A percentile compares a stretch with the other conserved stretches of the same genome.
Conservation (phyloP, 768 basidiomycete species). For the Daedaleopsis sinensis region DNA sequence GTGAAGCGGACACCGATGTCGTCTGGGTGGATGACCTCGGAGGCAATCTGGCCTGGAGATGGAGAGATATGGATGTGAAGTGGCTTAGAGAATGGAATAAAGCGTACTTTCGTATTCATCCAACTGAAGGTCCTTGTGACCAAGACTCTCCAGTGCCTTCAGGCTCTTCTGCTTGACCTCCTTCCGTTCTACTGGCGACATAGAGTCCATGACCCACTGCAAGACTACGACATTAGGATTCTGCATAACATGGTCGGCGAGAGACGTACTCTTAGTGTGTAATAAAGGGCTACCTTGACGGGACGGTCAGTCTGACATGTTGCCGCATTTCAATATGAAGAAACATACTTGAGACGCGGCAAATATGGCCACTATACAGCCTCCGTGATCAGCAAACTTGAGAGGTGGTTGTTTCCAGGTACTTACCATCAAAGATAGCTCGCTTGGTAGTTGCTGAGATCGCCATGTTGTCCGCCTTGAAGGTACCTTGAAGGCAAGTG, state of each 20-base stretch:
- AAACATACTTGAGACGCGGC: constrained; percentile 53
- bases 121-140: constrained; percentile 73
- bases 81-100: neutral
- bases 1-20: constrained; percentile 78
- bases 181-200: constrained; percentile 52
- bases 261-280: constrained; percentile 65
- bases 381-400: neutral
- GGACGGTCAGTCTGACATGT: neutral
- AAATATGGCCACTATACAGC: constrained; percentile 43
- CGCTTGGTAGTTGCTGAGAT: constrained; percentile 42
- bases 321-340: neutral
- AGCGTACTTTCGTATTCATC: constrained; percentile 88
- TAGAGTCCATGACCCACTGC: constrained; percentile 69
- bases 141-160: constrained; percentile 70
- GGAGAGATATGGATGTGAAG: constrained; percentile 9
- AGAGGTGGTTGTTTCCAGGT: too few species aligned
- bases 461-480: constrained; percentile 11
- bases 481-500: neutral
- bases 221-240: neutral
- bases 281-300: constrained; percentile 75
- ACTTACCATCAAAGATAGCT: constrained; percentile 40
- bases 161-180: constrained; percentile 69
- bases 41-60: constrained; percentile 74
- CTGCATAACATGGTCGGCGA: neutral
- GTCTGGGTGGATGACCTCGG: constrained; percentile 91